Percentiles rank a stretch among this genome's conserved stretches.
phyloP scores from a whole-genome alignment of 257 asterid genomes.

The Solanum appendiculatum region DNA sequence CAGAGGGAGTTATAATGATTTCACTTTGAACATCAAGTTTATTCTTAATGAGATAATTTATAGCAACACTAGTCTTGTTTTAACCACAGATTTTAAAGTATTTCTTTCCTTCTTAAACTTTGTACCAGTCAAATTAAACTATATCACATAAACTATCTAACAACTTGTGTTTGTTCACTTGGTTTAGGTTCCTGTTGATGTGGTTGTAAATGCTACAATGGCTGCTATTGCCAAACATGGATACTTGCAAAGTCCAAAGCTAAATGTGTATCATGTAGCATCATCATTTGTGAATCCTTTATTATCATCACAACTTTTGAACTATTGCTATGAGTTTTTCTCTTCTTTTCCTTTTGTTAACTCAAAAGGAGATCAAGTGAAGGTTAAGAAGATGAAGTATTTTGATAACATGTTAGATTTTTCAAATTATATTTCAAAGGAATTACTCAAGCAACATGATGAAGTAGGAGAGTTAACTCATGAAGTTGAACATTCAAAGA shows the following conservation, averaged over 20 bases:
- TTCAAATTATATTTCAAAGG: not conserved
- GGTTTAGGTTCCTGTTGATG: constrained; percentile 27
- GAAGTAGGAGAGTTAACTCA: not conserved
- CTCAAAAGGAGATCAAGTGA: not conserved
- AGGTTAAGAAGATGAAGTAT: not conserved
- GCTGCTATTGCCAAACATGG: constrained; percentile 36
- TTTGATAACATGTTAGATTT: not conserved
- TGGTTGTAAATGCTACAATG: constrained; percentile 28
- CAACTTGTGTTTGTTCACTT: not conserved
- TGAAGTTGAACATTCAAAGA: not conserved
- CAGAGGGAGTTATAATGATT: no score
- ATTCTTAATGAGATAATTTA: not conserved
- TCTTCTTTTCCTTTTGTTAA: not conserved
- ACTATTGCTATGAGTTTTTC: constrained; percentile 17
- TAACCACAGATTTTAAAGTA: no score
- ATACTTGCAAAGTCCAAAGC: not conserved
- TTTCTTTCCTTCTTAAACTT: no score
- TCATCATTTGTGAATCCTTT: not conserved
- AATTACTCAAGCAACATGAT: not conserved
- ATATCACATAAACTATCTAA: not conserved
- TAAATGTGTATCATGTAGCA: not conserved
- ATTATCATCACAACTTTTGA: constrained; percentile 1
- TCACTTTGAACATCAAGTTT: not conserved
- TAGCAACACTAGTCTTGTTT: no score
- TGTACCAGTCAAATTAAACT: not conserved